Percentiles rank a stretch among this genome's conserved stretches.
Conservation (phyloP, 208 protist species). For the Trypanosomatidae sp. region DNA sequence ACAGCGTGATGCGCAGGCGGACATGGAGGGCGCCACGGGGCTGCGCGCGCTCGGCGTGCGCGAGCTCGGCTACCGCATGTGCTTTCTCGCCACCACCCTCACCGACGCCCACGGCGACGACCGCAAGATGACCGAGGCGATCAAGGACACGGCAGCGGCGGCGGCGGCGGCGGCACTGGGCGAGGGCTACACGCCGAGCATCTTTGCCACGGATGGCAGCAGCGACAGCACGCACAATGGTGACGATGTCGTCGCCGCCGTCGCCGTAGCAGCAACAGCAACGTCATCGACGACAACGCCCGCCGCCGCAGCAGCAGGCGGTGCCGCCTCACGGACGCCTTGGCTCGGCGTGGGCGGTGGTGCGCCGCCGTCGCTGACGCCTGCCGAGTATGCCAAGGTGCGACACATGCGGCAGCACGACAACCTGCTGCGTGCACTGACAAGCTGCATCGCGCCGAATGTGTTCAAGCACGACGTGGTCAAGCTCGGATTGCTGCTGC, state of each 20-base stretch:
- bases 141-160: constrained; percentile 48
- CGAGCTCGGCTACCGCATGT: constrained; percentile 96
- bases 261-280: too few species aligned
- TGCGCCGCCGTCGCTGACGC: constrained; percentile 52
- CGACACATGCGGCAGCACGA: constrained; percentile 60
- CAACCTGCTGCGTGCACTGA: constrained; percentile 85
- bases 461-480: constrained; percentile 97
- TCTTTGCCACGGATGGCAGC: neutral
- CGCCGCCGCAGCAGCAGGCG: too few species aligned
- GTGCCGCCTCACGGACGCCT: too few species aligned
- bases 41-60: constrained; percentile 96
- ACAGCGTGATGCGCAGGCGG: constrained; percentile 68
- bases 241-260: constrained; percentile 20
- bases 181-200: neutral
- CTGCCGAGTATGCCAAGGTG: constrained; percentile 64
- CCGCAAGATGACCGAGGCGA: constrained; percentile 76
- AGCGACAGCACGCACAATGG: neutral
- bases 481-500: constrained; percentile 97
- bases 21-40: constrained; percentile 90
- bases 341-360: too few species aligned
- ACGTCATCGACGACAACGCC: too few species aligned
- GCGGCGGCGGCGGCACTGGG: constrained; percentile 6
- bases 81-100: constrained; percentile 94
- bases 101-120: constrained; percentile 69
- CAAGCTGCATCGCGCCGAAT: constrained; percentile 85